A percentile compares a stretch with the other conserved stretches of the same genome.
phyloP scores from a whole-genome alignment of 768 basidiomycete genomes.

The Dioszegia crocea region DNA sequence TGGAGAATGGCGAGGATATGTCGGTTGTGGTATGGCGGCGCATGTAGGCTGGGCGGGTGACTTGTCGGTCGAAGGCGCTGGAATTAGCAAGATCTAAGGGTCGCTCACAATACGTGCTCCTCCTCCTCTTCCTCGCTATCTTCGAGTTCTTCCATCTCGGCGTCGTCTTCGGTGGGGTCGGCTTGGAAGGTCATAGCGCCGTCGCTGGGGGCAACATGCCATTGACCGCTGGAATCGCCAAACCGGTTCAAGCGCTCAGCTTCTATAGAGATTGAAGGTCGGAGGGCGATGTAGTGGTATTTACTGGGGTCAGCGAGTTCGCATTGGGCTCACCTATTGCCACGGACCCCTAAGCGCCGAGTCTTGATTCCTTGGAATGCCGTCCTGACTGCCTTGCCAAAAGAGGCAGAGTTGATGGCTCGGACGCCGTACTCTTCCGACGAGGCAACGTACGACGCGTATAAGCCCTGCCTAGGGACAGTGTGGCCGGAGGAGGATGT shows the following conservation, averaged over 20 bases:
- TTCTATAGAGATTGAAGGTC: constrained; percentile 28
- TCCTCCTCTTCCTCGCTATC: constrained; percentile 54
- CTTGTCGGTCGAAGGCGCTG: constrained; percentile 7
- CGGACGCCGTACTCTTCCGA: constrained; percentile 90
- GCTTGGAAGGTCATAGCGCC: constrained; percentile 61
- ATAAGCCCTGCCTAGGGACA: constrained; percentile 87
- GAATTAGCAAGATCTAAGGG: not conserved
- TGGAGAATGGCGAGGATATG: not conserved
- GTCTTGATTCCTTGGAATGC: constrained; percentile 96
- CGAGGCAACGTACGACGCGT: constrained; percentile 84
- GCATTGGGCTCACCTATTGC: constrained; percentile 54
- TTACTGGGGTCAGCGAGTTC: constrained; percentile 58
- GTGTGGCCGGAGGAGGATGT: constrained; percentile 51
- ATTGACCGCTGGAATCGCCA: constrained; percentile 34
- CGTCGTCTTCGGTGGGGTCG: constrained; percentile 70
- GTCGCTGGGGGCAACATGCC: constrained; percentile 59
- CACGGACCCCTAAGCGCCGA: constrained; percentile 81
- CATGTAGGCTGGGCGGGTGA: constrained; percentile 4
- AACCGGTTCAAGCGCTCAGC: constrained; percentile 45
- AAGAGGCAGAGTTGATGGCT: constrained; percentile 90
- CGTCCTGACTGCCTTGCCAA: constrained; percentile 88
- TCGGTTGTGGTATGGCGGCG: constrained; percentile 19
- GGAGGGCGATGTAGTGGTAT: constrained; percentile 63
- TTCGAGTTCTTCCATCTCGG: constrained; percentile 67
- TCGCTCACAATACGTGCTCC: constrained; percentile 2